Evolutionary conservation across 1,284 basidiomycete genomes (phyloP).

Genomic region (Exobasidium rhododendri): DNA sequence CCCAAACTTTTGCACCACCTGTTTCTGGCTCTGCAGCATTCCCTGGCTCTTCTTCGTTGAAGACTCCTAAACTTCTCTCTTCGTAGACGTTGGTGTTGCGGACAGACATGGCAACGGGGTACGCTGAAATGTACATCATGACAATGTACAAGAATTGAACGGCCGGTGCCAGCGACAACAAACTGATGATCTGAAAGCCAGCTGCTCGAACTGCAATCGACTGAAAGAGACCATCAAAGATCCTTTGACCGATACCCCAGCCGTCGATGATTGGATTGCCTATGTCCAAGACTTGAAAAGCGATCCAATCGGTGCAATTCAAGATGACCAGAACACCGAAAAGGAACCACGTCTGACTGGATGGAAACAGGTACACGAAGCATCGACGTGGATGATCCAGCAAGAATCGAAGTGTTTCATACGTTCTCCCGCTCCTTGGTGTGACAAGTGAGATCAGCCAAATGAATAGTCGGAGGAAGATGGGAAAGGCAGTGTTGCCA

Average conservation of each 20-base stretch:
- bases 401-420: constrained; percentile 83
- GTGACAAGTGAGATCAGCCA: constrained; percentile 71
- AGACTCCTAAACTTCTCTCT: constrained; percentile 61
- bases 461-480: constrained; percentile 53
- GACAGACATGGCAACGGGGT: constrained; percentile 67
- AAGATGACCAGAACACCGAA: constrained; percentile 66
- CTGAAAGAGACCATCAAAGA: constrained; percentile 56
- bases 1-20: constrained; percentile 63
- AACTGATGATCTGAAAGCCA: constrained; percentile 73
- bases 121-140: constrained; percentile 62
- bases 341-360: constrained; percentile 86
- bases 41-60: constrained; percentile 22
- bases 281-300: constrained; percentile 83
- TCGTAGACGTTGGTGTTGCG: constrained; percentile 99
- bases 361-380: constrained; percentile 91
- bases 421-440: constrained; percentile 63
- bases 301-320: constrained; percentile 78
- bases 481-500: constrained; percentile 75
- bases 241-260: constrained; percentile 64
- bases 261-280: constrained; percentile 69
- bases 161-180: constrained; percentile 73
- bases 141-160: constrained; percentile 75
- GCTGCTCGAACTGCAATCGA: constrained; percentile 73
- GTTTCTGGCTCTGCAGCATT: constrained; percentile 12
- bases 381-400: constrained; percentile 92